Base-by-base conservation (phyloP, 2,329 filamentous ascomycete genomes). In the Ceratocystis alfenasii region DNA sequence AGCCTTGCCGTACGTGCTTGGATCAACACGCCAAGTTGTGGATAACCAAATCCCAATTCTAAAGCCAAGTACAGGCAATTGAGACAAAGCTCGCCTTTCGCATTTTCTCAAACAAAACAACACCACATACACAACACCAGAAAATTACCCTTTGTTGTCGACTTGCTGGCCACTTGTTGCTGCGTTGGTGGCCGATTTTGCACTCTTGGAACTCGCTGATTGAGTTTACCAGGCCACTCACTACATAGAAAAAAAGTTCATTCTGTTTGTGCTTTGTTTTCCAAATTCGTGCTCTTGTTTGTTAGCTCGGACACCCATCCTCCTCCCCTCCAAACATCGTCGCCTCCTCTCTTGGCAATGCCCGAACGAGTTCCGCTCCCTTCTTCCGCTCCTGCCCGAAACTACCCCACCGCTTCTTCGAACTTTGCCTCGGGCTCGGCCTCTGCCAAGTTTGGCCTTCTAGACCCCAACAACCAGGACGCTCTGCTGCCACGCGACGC, bases 401-500 rank as follows among this genome's bases (percentile, higher is more conserved):
- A 59, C 55, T 36, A 59, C 17, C 55, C 55, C 50, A 60, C 17
- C 46, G 55, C 65, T 46, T 62, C 33, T 30, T 48, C 45, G 22
- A 65, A 28, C 48, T 66, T 30, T 45, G 62, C 33, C 46, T 55
- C 36, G 53, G 59, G 28, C 30, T 36, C 30, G 17, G 64, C 64
- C 36, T 36, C 33, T 22, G 33, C 48, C 28, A 50, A 66, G 46
- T n/a, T 30, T 41, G 55, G 53, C 61, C 25, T 36, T n/a, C 15
- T 36, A 10, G 62, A 64, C 28, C 62, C 74, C 71, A 72, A 80
- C 72, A 81, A 85, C 70, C 78, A 84, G 74, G 84, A 87, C 74
- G 83, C 84, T 65, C 77, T 87, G 73, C 85, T 84, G 67, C 84
- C 84, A 70, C 78, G 83, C 73, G 84, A 87, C 77, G 82, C 77